These are phyloP conservation scores for Senna siamea DNA, from an alignment of 306 rosid genomes.

Conservation along the genomic window DNA sequence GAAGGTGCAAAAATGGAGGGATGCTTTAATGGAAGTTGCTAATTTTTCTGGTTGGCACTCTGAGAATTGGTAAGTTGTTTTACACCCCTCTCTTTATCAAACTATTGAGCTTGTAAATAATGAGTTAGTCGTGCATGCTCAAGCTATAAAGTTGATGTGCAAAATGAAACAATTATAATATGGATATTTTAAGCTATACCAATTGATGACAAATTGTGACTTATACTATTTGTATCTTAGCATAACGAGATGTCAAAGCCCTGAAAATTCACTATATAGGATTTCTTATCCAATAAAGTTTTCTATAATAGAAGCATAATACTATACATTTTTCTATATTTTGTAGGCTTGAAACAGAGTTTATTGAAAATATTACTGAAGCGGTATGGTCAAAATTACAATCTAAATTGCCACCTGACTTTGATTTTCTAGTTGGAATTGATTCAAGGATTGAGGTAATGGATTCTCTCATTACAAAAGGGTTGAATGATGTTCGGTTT, in stretches of 20 bases:
- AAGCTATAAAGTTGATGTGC: too few relatives aligned
- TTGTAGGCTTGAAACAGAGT: background rate
- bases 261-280: too few relatives aligned
- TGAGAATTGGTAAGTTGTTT: background rate
- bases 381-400: background rate
- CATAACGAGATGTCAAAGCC: too few relatives aligned
- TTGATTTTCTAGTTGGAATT: background rate
- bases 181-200: too few relatives aligned
- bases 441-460: background rate
- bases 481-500: background rate
- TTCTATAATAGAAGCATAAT: too few relatives aligned
- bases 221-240: too few relatives aligned
- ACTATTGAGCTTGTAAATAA: too few relatives aligned
- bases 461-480: background rate
- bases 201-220: too few relatives aligned
- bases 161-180: too few relatives aligned
- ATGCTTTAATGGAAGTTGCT: background rate
- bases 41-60: background rate
- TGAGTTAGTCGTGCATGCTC: too few relatives aligned
- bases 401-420: background rate
- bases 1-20: slow-evolving; percentile 1
- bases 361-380: background rate
- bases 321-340: background rate
- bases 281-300: too few relatives aligned
- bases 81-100: background rate